Base-by-base conservation (phyloP, 1,139 yeast genomes). In the Magnusiomyces clavatus region DNA sequence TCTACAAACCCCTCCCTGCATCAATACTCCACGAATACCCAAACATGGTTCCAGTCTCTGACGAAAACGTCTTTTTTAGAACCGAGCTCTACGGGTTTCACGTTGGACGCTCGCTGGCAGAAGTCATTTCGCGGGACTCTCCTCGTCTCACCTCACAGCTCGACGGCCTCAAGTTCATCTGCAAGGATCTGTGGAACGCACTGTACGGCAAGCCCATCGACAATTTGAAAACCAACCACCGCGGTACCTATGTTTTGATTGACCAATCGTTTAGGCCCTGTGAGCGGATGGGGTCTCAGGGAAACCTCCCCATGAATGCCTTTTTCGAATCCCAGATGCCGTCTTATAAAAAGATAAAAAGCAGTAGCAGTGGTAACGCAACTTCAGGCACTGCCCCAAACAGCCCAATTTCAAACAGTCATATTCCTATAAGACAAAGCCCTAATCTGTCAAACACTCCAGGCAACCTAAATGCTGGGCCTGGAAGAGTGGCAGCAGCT, bases 151-250 rank as follows among this genome's bases (percentile, higher is more conserved):
- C 70, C 50, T 92, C 86, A 56, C 74, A 84, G 20, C 68, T 90
- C 47, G 92, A 87, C 59, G 78, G 89, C 49, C 86, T 90, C 89
- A 90, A 90, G 69, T 89, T 88, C 63, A 80, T 90, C 1, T 89
- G 97, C 67, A 78, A 95, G 49, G 97, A 92, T 61, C 84, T 90
- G 39, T 90, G 97, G 97, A 81, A 79, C 60, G 70, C 77, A 50
- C 65, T 90, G 42, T 89, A 81, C 69, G 80, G 82, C 47, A 92
- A 89, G 67, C 97, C 86, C 68, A 87, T 92, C 75, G 96, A 89
- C 67, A 89, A 88, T 62, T 74, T 92, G 56, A 77, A 95, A 58
- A 92, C 98, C 1, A 92, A 92, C 65, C 97, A 92, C 65, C 71
- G 95, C 16, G 80, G 94, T 5, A 85, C 92, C 0, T 87, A 82